phyloP scores from a whole-genome alignment of 768 basidiomycete genomes.

The Daedaleopsis sinensis region DNA sequence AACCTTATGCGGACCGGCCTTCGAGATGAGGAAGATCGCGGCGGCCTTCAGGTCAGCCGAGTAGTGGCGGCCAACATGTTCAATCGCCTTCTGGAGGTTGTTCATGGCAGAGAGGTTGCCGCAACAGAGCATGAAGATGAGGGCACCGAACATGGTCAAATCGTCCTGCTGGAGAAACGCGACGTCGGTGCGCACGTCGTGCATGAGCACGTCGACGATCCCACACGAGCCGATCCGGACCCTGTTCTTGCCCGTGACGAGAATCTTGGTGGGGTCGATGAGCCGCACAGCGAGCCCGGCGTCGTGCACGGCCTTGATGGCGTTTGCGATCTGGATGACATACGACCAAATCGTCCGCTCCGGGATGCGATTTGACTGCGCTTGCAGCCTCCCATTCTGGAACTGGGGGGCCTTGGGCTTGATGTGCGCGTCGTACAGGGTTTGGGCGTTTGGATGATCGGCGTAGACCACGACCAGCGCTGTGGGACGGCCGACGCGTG shows the following conservation, averaged over 20 bases:
- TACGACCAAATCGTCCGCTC: constrained; percentile 93
- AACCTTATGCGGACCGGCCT: constrained; percentile 69
- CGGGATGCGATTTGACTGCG: constrained; percentile 47
- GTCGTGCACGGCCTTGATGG: constrained; percentile 85
- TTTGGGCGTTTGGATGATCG: constrained; percentile 83
- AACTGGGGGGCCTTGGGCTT: constrained; percentile 51
- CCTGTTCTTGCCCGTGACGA: constrained; percentile 89
- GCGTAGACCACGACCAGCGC: constrained; percentile 92
- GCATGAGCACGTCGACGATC: constrained; percentile 81
- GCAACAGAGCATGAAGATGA: constrained; percentile 81
- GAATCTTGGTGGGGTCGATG: constrained; percentile 84
- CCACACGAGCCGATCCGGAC: constrained; percentile 88
- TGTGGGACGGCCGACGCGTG: constrained; percentile 32
- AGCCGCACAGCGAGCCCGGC: constrained; percentile 78
- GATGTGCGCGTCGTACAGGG: constrained; percentile 79
- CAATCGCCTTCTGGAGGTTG: constrained; percentile 73
- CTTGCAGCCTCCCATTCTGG: constrained; percentile 39
- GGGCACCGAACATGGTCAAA: constrained; percentile 79
- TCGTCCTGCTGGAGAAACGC: constrained; percentile 83
- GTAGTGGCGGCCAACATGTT: constrained; percentile 72
- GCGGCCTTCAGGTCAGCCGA: constrained; percentile 82
- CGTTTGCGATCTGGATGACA: constrained; percentile 86
- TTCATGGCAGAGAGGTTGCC: constrained; percentile 60
- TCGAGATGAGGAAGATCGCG: constrained; percentile 75
- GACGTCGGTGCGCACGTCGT: constrained; percentile 63